A percentile compares a stretch with the other conserved stretches of the same genome.
Evolutionary conservation across 2,329 filamentous ascomycete genomes (phyloP).

Genomic region (Talaromyces atroroseus): DNA sequence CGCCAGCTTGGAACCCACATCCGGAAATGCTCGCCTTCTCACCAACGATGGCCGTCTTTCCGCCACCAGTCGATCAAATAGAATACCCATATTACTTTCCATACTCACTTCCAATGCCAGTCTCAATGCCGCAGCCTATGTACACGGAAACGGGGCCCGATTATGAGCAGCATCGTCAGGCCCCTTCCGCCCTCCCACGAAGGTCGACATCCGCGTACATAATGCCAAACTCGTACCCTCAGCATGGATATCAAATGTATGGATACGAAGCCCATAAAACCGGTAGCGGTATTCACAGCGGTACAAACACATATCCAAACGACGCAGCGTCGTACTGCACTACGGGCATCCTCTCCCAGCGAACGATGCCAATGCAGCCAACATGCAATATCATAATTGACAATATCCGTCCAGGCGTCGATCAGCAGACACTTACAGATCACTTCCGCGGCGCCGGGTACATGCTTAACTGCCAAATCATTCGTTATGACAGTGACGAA

Average conservation of each 20-base stretch:
- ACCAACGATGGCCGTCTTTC: not conserved
- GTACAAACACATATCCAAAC: not conserved
- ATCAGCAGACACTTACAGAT: constrained; percentile 21
- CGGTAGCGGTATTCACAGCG: not conserved
- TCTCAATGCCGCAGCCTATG: not conserved
- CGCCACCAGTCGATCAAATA: not conserved
- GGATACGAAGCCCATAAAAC: not conserved
- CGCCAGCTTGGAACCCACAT: not conserved
- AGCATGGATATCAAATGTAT: not conserved
- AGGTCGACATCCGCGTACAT: not conserved
- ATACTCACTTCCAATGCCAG: not conserved
- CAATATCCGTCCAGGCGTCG: constrained; percentile 27
- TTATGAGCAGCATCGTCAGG: not conserved
- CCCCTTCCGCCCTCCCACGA: not conserved
- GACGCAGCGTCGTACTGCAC: not conserved
- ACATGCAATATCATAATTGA: constrained; percentile 20
- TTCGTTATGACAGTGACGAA: constrained; percentile 16
- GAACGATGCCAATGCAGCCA: not conserved
- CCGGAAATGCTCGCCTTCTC: not conserved
- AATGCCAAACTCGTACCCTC: not conserved
- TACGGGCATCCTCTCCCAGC: not conserved
- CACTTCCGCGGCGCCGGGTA: constrained; percentile 26
- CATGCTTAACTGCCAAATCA: constrained; percentile 30
- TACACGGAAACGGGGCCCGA: not conserved
- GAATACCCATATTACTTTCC: constrained; percentile 4